Evolutionary conservation across 352 stramenopile species (phyloP).

Genomic region (Pythium rishiriense): DNA sequence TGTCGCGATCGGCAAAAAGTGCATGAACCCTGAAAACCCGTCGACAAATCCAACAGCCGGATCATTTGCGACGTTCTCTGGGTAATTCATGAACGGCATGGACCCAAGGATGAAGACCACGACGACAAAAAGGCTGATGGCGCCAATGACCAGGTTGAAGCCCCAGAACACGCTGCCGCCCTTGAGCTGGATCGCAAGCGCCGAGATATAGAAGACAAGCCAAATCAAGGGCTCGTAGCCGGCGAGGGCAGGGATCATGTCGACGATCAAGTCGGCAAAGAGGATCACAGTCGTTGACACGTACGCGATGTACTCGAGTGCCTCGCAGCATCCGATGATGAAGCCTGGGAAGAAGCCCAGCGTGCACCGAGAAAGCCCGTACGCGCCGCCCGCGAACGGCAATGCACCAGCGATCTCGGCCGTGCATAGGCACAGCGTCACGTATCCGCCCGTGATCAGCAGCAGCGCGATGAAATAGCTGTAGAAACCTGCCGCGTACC

Average conservation of each 20-base stretch:
- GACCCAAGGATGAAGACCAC: conserved; percentile 10
- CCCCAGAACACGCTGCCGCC: conserved; percentile 35
- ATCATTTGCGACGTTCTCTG: background rate
- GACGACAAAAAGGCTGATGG: background rate
- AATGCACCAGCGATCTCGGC: conserved; percentile 32
- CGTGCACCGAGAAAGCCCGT: conserved; percentile 32
- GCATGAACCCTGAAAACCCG: conserved; percentile 24
- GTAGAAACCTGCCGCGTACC: conserved; percentile 19
- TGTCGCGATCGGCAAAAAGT: conserved; percentile 31
- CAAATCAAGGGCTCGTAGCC: conserved; percentile 11
- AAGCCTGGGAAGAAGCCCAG: conserved; percentile 33
- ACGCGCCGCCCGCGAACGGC: conserved; percentile 34
- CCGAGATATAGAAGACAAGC: conserved; percentile 15
- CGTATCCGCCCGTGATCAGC: conserved; percentile 24
- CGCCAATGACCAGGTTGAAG: conserved; percentile 31
- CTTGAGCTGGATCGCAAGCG: conserved; percentile 23
- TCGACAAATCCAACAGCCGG: background rate
- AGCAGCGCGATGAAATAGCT: conserved; percentile 16
- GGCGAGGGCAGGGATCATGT: background rate
- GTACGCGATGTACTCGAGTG: conserved; percentile 21
- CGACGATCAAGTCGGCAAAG: conserved; percentile 4
- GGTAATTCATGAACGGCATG: conserved; percentile 1
- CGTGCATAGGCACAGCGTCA: conserved; percentile 23
- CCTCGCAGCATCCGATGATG: conserved; percentile 34
- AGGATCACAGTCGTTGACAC: background rate